Base-by-base conservation (phyloP, 1,284 basidiomycete genomes). In the Apiotrichum siamense region DNA sequence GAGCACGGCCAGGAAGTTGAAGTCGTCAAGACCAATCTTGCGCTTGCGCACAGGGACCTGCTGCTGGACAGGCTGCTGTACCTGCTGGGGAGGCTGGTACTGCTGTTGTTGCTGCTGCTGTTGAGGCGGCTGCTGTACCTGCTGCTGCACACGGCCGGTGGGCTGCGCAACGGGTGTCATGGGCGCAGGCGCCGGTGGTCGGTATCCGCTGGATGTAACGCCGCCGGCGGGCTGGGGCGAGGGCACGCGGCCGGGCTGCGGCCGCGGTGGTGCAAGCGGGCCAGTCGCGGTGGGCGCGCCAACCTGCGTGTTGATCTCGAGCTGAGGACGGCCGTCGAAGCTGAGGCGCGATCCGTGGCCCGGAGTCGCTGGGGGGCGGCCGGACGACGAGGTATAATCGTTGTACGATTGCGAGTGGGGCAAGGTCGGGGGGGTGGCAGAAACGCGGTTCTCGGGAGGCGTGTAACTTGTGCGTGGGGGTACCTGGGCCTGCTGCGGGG, bases 1-100 rank as follows among this genome's bases (percentile, higher is more conserved):
- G 27, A 99, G 82, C 18, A 98, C 96, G 20, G 96, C 93, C 47
- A 98, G 77, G 80, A 99, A 98, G 73, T 98, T 98, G 80, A 99
- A 98, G 74, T 98, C 96, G 72, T 98, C 92, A 38, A 99, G 79
- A 1, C 92, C 91, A 58, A 98, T 88, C 75, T 92, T 94, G 50
- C 91, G 82, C 72, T 84, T 85, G 43, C 79, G 57, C 18, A 35
- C 35, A 11, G 44, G 37, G 21, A 45, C 41, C 18, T 43, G 51
- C 39, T 55, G 52, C 38, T 52, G 54, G n/a, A 48, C 31, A 15
- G 52, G 38, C 26, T 37, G 37, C 9, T 37, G 27, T 2, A 15
- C 12, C 7, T 37, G 46, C 12, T 13, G 24, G 9, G 38, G 24
- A 13, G 21, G 23, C 38, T 40, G 42, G 38, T 48, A 33, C 31